Evolutionary conservation across 73 alveolate genomes (phyloP).

Genomic region (Stentor coeruleus): DNA sequence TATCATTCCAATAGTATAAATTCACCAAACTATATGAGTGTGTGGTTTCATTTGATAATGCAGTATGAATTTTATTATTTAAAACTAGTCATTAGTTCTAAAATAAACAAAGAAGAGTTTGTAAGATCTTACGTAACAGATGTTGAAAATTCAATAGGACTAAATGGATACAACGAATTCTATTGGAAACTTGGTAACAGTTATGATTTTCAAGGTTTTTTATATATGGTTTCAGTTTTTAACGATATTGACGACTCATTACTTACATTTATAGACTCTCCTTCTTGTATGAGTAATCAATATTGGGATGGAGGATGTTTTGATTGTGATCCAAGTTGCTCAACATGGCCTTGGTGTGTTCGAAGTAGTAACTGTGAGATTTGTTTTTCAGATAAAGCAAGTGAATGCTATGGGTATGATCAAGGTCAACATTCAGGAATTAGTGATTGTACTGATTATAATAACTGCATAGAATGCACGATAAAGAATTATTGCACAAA

Average conservation of each 20-base stretch:
- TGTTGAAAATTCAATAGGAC: background rate
- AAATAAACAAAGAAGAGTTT: too few relatives aligned
- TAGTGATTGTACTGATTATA: too few relatives aligned
- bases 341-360: constrained; percentile 6
- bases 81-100: background rate
- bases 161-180: background rate
- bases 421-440: too few relatives aligned
- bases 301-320: background rate
- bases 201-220: background rate
- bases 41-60: background rate
- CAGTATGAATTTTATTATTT: background rate
- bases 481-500: too few relatives aligned
- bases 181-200: too few relatives aligned
- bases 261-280: too few relatives aligned
- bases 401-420: too few relatives aligned
- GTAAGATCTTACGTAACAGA: background rate
- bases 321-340: background rate
- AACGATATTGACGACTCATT: background rate
- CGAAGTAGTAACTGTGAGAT: background rate
- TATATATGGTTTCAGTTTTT: too few relatives aligned
- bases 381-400: too few relatives aligned
- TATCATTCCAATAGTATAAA: too few relatives aligned
- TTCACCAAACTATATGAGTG: background rate
- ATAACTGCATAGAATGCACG: too few relatives aligned
- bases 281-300: background rate